Percentiles rank a stretch among this genome's conserved stretches.
Conservation (phyloP, 2,329 filamentous ascomycete genomes). For the Pseudocercospora macadamiae region DNA sequence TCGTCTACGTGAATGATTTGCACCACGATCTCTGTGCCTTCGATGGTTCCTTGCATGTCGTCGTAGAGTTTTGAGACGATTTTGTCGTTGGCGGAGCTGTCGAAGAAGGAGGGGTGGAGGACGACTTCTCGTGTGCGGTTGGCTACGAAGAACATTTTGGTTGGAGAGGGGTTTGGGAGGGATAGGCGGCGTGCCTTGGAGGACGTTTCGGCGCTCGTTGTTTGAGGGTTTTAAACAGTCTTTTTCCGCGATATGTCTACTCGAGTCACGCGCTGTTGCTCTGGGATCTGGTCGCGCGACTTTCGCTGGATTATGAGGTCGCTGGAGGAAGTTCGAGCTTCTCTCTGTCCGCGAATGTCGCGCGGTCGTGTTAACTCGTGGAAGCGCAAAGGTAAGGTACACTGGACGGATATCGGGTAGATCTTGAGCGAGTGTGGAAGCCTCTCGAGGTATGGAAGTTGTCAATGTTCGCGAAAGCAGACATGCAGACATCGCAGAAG, state of each 20-base stretch:
- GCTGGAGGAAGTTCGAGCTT: too few relatives aligned
- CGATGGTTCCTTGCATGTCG: conserved; percentile 94
- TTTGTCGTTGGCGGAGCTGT: conserved; percentile 87
- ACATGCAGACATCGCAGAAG: too few relatives aligned
- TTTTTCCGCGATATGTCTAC: too few relatives aligned
- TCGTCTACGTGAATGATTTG: conserved; percentile 97
- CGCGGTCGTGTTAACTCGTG: too few relatives aligned
- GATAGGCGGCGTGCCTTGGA: neutral
- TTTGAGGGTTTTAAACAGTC: too few relatives aligned
- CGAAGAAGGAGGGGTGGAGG: conserved; percentile 96
- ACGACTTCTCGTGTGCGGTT: conserved; percentile 94
- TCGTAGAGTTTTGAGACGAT: conserved; percentile 86
- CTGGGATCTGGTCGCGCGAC: too few relatives aligned
- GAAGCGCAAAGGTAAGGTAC: too few relatives aligned
- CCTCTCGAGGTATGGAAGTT: neutral
- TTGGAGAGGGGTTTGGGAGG: conserved; percentile 4
- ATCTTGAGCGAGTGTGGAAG: neutral
- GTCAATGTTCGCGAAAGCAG: too few relatives aligned
- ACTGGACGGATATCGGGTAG: neutral
- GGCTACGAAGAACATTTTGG: conserved; percentile 92
- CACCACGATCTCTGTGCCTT: conserved; percentile 95
- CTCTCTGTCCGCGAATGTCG: too few relatives aligned
- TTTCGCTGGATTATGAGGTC: too few relatives aligned
- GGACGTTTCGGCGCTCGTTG: neutral
- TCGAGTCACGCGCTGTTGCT: too few relatives aligned